Evolutionary conservation across 2,329 filamentous ascomycete genomes (phyloP), one percentile per base, ranked within the genome.

Genomic region (Blastomyces emzantsi): DNA sequence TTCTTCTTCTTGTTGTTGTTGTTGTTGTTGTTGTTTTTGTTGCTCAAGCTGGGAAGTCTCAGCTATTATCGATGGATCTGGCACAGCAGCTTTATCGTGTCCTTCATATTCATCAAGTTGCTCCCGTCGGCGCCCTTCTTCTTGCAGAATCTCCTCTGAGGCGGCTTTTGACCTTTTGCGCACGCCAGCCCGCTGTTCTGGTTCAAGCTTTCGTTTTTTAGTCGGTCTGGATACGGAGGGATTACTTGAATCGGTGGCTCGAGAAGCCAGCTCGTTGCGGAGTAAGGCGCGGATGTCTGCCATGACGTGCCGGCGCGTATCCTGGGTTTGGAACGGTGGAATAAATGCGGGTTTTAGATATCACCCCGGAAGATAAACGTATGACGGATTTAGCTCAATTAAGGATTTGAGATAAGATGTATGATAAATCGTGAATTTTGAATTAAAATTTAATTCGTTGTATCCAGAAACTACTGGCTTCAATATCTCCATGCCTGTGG

Each of bases 201-300:
- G 71, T 49, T 79, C 77, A 60, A 80, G 79, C 70, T 85, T 86
- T 66, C 83, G 76, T 75, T 85, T 86, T 72, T 82, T 83, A 57
- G 74, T 77, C 52, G 73, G 70, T 64, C 74, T 74, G 62, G 65
- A 62, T 60, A 65, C 65, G 60, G 69, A 65, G 65, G 73, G 70
- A 64, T 73, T 67, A 62, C 87, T 80, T 3, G 87, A 85, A 69
- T 90, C 87, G 61, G 86, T 82, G 70, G 92, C 86, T 67, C 88
- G 85, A 66, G 88, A 84, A 63, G 86, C 85, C 68, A 90, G 86
- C 75, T 93, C 89, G 71, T 87, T 88, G 69, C 90, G 89, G 64
- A 95, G 83, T 59, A 96, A 84, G 45, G 89, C 85, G 70, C 91
- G 88, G 33, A 90, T 87, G 75, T 95, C 90, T 68, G 90, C 82